A percentile compares a stretch with the other conserved stretches of the same genome.
phyloP scores from a whole-genome alignment of 164 flowering plant genomes.

The Platanus orientalis region DNA sequence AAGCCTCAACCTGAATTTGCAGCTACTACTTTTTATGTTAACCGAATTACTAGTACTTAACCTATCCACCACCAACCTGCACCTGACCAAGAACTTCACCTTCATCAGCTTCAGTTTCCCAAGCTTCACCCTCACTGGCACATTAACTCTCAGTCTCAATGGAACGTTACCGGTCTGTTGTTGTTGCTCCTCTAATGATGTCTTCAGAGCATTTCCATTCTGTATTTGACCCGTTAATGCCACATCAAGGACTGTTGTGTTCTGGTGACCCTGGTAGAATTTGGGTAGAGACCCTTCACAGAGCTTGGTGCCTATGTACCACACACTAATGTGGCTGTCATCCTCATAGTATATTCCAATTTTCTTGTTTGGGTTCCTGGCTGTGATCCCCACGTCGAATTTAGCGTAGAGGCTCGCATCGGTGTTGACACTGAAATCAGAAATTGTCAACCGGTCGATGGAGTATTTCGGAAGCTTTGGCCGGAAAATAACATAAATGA shows the following conservation, averaged over 20 bases:
- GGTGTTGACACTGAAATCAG: constrained; percentile 36
- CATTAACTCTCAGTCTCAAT: constrained; percentile 44
- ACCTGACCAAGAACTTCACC: constrained; percentile 56
- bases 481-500: constrained; percentile 56
- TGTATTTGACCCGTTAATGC: constrained; percentile 42
- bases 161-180: constrained; percentile 63
- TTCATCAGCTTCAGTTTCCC: constrained; percentile 66
- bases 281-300: constrained; percentile 61
- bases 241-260: constrained; percentile 59
- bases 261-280: constrained; percentile 86
- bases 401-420: constrained; percentile 46
- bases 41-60: constrained; percentile 34
- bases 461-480: constrained; percentile 81
- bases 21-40: constrained; percentile 46
- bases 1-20: constrained; percentile 52
- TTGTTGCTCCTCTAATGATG: constrained; percentile 31
- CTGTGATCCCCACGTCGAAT: constrained; percentile 65
- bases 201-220: constrained; percentile 36
- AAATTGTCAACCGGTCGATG: constrained; percentile 43
- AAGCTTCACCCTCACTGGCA: constrained; percentile 67
- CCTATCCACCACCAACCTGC: constrained; percentile 51
- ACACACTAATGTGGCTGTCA: constrained; percentile 59
- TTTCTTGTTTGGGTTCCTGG: constrained; percentile 73
- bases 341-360: constrained; percentile 82
- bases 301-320: constrained; percentile 41